Conservation (phyloP, 805 yeast genomes). For the Isabelozyma heimii region DNA sequence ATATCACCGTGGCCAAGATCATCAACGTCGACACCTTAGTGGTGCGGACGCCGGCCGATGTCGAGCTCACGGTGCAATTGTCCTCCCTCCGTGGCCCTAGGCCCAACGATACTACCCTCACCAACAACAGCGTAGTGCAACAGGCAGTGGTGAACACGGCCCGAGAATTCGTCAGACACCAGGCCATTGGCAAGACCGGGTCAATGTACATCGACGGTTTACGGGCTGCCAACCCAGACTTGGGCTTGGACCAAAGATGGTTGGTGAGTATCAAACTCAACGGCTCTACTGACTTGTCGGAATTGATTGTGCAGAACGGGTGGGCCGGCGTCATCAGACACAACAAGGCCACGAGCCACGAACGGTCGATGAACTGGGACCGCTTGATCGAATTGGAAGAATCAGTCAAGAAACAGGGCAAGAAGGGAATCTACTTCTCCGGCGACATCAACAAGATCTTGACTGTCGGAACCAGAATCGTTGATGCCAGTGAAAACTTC, state of each 20-base stretch:
- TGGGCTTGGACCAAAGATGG: constrained; percentile 63
- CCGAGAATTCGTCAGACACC: constrained; percentile 70
- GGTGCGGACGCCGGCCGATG: constrained; percentile 46
- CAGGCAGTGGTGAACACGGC: constrained; percentile 62
- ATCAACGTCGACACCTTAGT: constrained; percentile 67
- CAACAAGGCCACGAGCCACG: constrained; percentile 64
- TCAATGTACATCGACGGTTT: constrained; percentile 59
- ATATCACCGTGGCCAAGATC: constrained; percentile 57
- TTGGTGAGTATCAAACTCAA: constrained; percentile 55
- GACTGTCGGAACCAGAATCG: constrained; percentile 57
- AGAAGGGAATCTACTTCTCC: constrained; percentile 61
- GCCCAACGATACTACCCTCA: constrained; percentile 51
- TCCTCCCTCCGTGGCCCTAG: constrained; percentile 78
- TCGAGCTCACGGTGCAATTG: constrained; percentile 66
- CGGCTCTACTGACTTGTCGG: constrained; percentile 59
- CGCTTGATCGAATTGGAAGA: constrained; percentile 66
- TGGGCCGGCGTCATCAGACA: constrained; percentile 77
- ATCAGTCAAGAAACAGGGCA: constrained; percentile 48
- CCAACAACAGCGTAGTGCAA: constrained; percentile 28
- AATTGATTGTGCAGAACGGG: constrained; percentile 60
- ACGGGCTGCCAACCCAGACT: constrained; percentile 53
- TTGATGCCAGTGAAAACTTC: constrained; percentile 76
- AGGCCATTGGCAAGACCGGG: constrained; percentile 70
- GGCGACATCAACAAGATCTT: constrained; percentile 44
- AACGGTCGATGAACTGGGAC: constrained; percentile 77